Evolutionary conservation across 2,329 filamentous ascomycete species (phyloP).

Genomic region (Fusarium veterinarium): DNA sequence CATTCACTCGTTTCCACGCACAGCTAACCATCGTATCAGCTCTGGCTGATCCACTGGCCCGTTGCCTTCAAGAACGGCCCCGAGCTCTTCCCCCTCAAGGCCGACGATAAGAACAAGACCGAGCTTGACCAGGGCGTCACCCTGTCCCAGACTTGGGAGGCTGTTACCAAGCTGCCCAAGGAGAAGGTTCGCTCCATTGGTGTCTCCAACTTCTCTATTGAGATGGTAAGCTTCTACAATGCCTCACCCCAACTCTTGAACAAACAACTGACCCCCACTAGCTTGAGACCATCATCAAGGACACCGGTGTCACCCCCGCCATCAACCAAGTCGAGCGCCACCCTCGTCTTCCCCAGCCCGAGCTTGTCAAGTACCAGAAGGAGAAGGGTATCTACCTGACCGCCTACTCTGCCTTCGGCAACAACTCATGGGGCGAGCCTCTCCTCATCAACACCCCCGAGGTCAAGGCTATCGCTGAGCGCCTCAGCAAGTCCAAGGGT

Average conservation of each 20-base stretch:
- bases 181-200: constrained; percentile 74
- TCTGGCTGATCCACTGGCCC: constrained; percentile 75
- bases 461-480: constrained; percentile 67
- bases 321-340: constrained; percentile 78
- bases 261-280: constrained; percentile 22
- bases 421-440: constrained; percentile 57
- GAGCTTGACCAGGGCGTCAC: constrained; percentile 58
- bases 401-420: constrained; percentile 70
- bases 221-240: constrained; percentile 50
- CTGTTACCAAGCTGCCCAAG: constrained; percentile 67
- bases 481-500: constrained; percentile 49
- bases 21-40: constrained; percentile 44
- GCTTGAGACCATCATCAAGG: constrained; percentile 67
- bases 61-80: constrained; percentile 56
- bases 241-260: not conserved
- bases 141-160: constrained; percentile 59
- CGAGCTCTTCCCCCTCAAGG: constrained; percentile 58
- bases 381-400: constrained; percentile 73
- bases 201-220: constrained; percentile 79
- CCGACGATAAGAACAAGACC: constrained; percentile 49
- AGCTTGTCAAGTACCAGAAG: constrained; percentile 69
- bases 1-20: not conserved
- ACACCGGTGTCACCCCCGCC: constrained; percentile 67
- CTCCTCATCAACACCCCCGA: constrained; percentile 69
- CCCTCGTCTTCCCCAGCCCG: constrained; percentile 68